phyloP scores from a whole-genome alignment of 306 rosid species.

The Malus sylvestris region DNA sequence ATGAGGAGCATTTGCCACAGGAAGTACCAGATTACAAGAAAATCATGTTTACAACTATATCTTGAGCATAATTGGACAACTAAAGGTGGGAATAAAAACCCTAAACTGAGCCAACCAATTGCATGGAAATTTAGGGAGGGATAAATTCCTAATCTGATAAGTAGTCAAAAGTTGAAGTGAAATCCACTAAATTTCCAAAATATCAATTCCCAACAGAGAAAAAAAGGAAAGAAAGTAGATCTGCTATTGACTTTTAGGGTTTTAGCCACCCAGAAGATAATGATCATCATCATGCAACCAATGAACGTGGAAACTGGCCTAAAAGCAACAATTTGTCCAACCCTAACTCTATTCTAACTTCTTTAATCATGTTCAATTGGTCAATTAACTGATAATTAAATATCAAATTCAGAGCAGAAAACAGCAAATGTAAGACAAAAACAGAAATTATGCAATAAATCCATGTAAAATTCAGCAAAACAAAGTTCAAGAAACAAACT shows the following conservation, averaged over 20 bases:
- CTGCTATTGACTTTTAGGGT: conserved; percentile 4
- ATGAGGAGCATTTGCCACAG: not conserved
- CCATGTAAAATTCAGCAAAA: conserved; percentile 16
- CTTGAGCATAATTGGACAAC: not conserved
- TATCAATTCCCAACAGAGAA: not conserved
- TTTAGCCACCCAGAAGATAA: conserved; percentile 8
- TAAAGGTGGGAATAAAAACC: not conserved
- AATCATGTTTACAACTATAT: not conserved
- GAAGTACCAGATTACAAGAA: not conserved
- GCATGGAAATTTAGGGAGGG: conserved; percentile 8
- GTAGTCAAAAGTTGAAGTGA: conserved; percentile 6
- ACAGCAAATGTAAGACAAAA: not conserved
- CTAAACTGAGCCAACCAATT: not conserved
- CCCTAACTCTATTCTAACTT: not conserved
- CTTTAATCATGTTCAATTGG: not conserved
- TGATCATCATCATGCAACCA: conserved; percentile 15
- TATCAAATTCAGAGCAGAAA: not conserved
- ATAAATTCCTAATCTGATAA: conserved; percentile 4
- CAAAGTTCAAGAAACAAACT: conserved; percentile 10
- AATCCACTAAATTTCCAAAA: not conserved
- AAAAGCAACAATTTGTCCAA: not conserved
- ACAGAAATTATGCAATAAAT: conserved; percentile 9
- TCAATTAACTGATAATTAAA: not conserved
- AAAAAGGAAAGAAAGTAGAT: conserved; percentile 3
- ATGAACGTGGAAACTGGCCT: not conserved